Percentiles rank a stretch among this genome's conserved stretches.
These are phyloP conservation scores for Colletotrichum tamarilloi DNA, from an alignment of 2,329 filamentous ascomycete genomes.

Conservation along the genomic window DNA sequence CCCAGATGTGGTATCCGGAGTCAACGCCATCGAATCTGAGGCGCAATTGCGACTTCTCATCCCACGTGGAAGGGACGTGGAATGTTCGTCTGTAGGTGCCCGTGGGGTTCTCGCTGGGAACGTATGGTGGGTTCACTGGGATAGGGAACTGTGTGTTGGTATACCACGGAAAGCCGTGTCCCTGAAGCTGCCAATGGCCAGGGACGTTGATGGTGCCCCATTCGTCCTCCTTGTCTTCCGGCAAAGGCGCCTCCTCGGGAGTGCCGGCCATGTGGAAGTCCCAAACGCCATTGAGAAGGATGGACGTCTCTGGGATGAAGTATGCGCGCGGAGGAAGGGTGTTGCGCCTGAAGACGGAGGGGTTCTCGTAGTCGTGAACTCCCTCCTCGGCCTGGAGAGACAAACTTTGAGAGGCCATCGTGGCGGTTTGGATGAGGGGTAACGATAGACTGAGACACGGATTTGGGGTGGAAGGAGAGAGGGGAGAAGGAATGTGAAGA, in stretches of 20 bases:
- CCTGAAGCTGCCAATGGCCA: constrained; percentile 77
- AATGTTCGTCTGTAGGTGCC: constrained; percentile 71
- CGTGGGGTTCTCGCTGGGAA: constrained; percentile 72
- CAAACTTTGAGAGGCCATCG: constrained; percentile 43
- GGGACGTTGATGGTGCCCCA: constrained; percentile 70
- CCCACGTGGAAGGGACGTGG: constrained; percentile 60
- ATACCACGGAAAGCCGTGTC: constrained; percentile 74
- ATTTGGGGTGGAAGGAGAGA: not conserved
- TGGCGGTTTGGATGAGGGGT: constrained; percentile 1
- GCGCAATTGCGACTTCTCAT: constrained; percentile 60
- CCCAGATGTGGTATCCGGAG: constrained; percentile 75
- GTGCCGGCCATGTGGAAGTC: constrained; percentile 62
- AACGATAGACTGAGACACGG: not conserved
- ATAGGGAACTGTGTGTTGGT: constrained; percentile 76
- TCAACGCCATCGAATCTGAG: constrained; percentile 79
- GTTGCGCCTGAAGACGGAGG: constrained; percentile 64
- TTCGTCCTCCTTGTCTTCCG: constrained; percentile 43
- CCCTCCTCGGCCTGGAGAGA: constrained; percentile 47
- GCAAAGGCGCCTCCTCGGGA: constrained; percentile 57
- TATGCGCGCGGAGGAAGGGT: constrained; percentile 64
- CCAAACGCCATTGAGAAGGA: constrained; percentile 68
- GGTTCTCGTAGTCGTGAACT: constrained; percentile 60
- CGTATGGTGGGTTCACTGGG: constrained; percentile 71
- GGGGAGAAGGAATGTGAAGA: not conserved
- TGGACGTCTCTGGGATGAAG: constrained; percentile 60